Conservation (phyloP, 2,329 filamentous ascomycete genomes). For the Stagonosporopsis chrysanthemi region DNA sequence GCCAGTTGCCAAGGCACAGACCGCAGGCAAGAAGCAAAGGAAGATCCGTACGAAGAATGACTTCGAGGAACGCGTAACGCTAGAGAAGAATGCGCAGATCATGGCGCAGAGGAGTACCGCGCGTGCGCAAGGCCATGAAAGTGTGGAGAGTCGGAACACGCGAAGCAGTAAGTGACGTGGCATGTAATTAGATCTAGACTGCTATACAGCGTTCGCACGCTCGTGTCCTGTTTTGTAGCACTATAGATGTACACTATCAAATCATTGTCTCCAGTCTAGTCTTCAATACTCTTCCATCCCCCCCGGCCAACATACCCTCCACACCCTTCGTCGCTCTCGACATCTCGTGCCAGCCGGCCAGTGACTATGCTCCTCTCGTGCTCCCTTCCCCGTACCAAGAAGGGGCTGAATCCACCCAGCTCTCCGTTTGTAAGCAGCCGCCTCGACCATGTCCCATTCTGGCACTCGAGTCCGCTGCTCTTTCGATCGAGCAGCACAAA, state of each 20-base stretch:
- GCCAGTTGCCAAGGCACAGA: background rate
- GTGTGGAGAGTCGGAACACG: background rate
- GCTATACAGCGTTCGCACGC: too few species aligned
- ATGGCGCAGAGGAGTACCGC: background rate
- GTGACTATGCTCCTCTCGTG: constrained; percentile 72
- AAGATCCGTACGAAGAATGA: constrained; percentile 3
- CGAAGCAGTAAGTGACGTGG: constrained; percentile 1
- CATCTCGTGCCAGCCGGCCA: constrained; percentile 64
- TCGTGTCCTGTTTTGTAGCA: background rate
- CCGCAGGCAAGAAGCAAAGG: constrained; percentile 4
- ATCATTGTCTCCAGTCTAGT: background rate
- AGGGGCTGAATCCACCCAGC: constrained; percentile 60
- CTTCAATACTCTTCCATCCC: constrained; percentile 66
- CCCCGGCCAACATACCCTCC: constrained; percentile 63
- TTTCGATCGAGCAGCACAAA: constrained; percentile 68
- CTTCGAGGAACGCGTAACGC: constrained; percentile 7
- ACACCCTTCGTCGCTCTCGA: constrained; percentile 69
- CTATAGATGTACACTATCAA: background rate
- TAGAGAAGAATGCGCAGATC: background rate
- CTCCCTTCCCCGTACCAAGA: constrained; percentile 68
- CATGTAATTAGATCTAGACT: background rate
- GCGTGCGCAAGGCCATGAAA: background rate
- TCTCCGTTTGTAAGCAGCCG: background rate
- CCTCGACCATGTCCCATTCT: constrained; percentile 12
- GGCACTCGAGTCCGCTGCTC: constrained; percentile 62